Evolutionary conservation across 2,329 filamentous ascomycete species (phyloP).

Genomic region (Penicillium sp.): DNA sequence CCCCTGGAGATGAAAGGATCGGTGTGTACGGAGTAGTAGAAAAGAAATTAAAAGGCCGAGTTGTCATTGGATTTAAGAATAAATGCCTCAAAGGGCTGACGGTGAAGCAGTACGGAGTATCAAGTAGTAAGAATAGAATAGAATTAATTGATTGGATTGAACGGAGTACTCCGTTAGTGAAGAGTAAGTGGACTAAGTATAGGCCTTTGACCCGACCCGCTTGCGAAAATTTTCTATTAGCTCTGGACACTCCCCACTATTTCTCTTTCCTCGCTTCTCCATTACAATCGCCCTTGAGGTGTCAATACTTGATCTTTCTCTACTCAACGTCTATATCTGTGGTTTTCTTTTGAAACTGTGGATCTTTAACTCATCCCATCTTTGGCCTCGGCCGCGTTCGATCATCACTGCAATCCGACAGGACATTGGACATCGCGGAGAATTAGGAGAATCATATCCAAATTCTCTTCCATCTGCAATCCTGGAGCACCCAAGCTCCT

Average conservation of each 20-base stretch:
- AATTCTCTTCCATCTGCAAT: constrained; percentile 23
- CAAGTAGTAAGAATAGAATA: not conserved
- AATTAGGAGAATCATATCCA: not conserved
- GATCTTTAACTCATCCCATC: constrained; percentile 1
- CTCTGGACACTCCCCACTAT: not conserved
- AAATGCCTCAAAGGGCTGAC: constrained; percentile 14
- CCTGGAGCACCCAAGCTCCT: constrained; percentile 46
- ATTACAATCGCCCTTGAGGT: not conserved
- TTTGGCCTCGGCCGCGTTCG: not conserved
- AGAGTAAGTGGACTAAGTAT: not conserved
- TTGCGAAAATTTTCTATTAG: constrained; percentile 13
- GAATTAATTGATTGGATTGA: not conserved
- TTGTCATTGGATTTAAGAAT: not conserved
- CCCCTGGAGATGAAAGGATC: not conserved
- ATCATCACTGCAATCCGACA: constrained; percentile 1
- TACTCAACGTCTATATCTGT: constrained; percentile 1
- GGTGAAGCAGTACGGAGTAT: not conserved
- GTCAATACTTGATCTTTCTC: constrained; percentile 11
- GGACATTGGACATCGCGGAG: not conserved
- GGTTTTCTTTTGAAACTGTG: not conserved
- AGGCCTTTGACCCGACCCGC: constrained; percentile 11
- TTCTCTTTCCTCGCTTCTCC: not conserved
- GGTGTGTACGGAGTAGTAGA: not conserved
- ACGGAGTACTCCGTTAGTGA: no score
- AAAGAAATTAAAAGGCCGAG: not conserved